Percentiles rank a stretch among this genome's conserved stretches.
Evolutionary conservation across 805 yeast species (phyloP).

Genomic region (Starmerella bombicola): DNA sequence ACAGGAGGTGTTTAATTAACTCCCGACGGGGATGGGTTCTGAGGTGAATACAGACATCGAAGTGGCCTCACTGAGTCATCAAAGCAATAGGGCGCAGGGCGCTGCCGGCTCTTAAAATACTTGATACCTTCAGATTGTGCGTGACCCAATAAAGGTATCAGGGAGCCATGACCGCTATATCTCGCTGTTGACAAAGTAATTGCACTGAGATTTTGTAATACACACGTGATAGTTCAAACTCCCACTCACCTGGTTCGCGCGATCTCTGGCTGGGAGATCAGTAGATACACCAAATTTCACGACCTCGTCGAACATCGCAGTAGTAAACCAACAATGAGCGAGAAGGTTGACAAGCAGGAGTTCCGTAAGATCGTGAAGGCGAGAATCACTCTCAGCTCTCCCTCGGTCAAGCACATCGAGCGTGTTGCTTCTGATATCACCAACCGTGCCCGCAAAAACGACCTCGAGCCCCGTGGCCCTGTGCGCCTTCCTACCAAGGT

Average conservation of each 20-base stretch:
- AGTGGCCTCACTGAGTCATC: too few species aligned
- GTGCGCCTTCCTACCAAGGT: conserved; percentile 99
- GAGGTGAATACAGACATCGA: too few species aligned
- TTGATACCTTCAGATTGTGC: too few species aligned
- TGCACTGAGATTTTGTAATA: too few species aligned
- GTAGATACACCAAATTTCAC: conserved; percentile 4
- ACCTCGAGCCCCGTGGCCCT: conserved; percentile 89
- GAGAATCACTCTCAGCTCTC: conserved; percentile 97
- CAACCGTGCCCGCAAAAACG: conserved; percentile 69
- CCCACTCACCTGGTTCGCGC: conserved; percentile 8
- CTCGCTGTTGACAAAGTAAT: too few species aligned
- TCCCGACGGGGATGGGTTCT: too few species aligned
- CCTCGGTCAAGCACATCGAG: conserved; percentile 97
- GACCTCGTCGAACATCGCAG: conserved; percentile 7
- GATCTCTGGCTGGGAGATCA: conserved; percentile 5
- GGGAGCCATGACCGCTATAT: too few species aligned
- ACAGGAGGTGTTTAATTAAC: too few species aligned
- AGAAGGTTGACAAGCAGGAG: conserved; percentile 60
- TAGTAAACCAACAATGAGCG: conserved; percentile 27
- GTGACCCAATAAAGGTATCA: too few species aligned
- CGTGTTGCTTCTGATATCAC: conserved; percentile 85
- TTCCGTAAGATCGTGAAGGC: conserved; percentile 84
- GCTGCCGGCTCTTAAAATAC: too few species aligned
- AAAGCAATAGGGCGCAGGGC: too few species aligned
- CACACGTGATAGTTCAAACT: neutral